Evolutionary conservation across 805 yeast species (phyloP), one percentile per base, ranked within the genome.

Genomic region (Candida sithepensis): DNA sequence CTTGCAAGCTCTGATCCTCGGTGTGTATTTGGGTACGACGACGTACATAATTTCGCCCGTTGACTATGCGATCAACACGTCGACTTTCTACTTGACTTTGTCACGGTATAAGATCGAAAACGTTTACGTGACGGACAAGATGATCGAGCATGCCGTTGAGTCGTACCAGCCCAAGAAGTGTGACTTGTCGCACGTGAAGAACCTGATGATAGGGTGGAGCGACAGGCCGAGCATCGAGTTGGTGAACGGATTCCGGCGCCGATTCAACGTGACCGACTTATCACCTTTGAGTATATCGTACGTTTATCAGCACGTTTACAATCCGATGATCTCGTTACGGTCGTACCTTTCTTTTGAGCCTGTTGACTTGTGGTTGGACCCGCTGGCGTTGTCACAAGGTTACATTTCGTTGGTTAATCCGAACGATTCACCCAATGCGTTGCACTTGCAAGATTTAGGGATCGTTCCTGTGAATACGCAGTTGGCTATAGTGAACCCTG

Each of bases 381-480:
- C 96, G 0, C 73, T 85, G 41, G 92, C 96, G 0, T 72, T 94
- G 48, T 76, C 97, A n/a, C 92, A 89, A 52, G 99, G 99, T 2
- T 80, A 84, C 45, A 77, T 94, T 2, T 81, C 86, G 19, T 75
- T 87, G 22, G 91, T 89, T 5, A 85, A 87, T 55, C 92, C 89
- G 10, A 78, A 78, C 3, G 85, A 81, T 52, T 74, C 74, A 22
- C 83, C 87, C 3, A 75, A 77, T 54, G 88, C 90, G 0, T 69
- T 94, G 44, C 84, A 83, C 47, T 68, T 94, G 8, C 96, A 90
- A 60, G 99, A 94, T 60, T 88, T 96, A 0, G 99, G 99, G 12
- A 86, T 92, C 75, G 97, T 91, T 0, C 95, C 97, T 0, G 91
- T 90, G 8, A 88, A 96, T 61, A 88, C 98, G 0, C 96, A 91